phyloP scores from a whole-genome alignment of 2,329 filamentous ascomycete genomes.

The Rachicladosporium sp. region DNA sequence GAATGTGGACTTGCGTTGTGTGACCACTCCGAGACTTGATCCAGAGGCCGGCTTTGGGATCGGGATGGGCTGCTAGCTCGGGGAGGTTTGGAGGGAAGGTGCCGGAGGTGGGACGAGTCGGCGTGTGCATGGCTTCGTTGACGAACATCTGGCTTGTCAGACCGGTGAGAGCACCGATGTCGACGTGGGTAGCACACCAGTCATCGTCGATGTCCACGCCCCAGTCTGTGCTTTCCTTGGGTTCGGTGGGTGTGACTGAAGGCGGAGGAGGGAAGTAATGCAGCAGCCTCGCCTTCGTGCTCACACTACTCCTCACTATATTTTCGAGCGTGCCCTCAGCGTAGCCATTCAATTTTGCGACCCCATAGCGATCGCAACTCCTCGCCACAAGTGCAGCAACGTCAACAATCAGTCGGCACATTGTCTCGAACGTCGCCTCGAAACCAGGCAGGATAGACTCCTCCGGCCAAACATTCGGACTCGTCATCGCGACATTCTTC shows the following conservation, averaged over 20 bases:
- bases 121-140: conserved; percentile 50
- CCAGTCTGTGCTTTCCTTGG: too few relatives aligned
- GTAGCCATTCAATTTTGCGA: conserved; percentile 66
- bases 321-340: conserved; percentile 67
- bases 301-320: conserved; percentile 73
- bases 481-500: conserved; percentile 77
- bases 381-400: conserved; percentile 75
- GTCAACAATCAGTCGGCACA: conserved; percentile 80
- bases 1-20: conserved; percentile 85
- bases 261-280: conserved; percentile 68
- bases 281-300: conserved; percentile 79
- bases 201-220: conserved; percentile 52
- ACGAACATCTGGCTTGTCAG: conserved; percentile 94
- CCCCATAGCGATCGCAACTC: conserved; percentile 80
- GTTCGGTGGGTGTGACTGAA: conserved; percentile 20
- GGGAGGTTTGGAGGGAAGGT: conserved; percentile 40
- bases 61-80: conserved; percentile 66
- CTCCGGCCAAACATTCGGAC: conserved; percentile 78
- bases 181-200: conserved; percentile 86
- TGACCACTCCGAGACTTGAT: conserved; percentile 74
- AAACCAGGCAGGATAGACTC: conserved; percentile 62
- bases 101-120: conserved; percentile 16
- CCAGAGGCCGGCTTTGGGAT: conserved; percentile 80
- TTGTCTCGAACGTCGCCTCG: conserved; percentile 54
- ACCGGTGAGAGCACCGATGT: conserved; percentile 88